A percentile compares a stretch with the other conserved stretches of the same genome.
These are phyloP conservation scores for Fusarium nurragi DNA, from an alignment of 2,329 filamentous ascomycete species.

Conservation along the genomic window DNA sequence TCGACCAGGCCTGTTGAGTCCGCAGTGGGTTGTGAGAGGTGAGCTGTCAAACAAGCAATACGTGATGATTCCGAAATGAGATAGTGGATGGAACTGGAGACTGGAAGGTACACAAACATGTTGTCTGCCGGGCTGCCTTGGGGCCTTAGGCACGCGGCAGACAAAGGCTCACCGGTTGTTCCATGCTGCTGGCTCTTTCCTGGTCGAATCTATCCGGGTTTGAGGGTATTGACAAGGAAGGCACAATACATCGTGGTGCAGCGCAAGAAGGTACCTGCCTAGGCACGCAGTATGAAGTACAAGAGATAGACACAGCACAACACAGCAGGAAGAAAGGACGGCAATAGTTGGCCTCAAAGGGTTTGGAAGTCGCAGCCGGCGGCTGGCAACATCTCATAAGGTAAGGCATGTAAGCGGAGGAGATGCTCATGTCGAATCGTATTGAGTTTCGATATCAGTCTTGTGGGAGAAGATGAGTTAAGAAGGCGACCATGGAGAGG, in stretches of 20 bases:
- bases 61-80: conserved; percentile 8
- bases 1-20: neutral
- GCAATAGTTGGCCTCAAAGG: conserved; percentile 34
- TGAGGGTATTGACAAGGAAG: conserved; percentile 13
- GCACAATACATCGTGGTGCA: neutral
- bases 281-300: neutral
- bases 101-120: conserved; percentile 4
- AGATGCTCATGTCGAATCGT: conserved; percentile 17
- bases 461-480: conserved; percentile 37
- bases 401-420: conserved; percentile 18
- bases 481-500: conserved; percentile 33
- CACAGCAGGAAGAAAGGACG: conserved; percentile 7
- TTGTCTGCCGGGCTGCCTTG: neutral
- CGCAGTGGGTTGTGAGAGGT: neutral
- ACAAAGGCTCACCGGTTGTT: conserved; percentile 12
- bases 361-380: conserved; percentile 14
- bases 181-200: conserved; percentile 7
- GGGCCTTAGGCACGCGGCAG: neutral
- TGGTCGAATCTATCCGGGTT: conserved; percentile 12
- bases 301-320: neutral
- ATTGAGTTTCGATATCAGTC: conserved; percentile 12
- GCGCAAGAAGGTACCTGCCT: neutral
- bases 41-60: conserved; percentile 17
- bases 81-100: conserved; percentile 2
- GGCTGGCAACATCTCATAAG: conserved; percentile 25